A percentile compares a stretch with the other conserved stretches of the same genome.
Evolutionary conservation across 495 filamentous ascomycete genomes (phyloP).

Genomic region (Penicillium crystallinum): DNA sequence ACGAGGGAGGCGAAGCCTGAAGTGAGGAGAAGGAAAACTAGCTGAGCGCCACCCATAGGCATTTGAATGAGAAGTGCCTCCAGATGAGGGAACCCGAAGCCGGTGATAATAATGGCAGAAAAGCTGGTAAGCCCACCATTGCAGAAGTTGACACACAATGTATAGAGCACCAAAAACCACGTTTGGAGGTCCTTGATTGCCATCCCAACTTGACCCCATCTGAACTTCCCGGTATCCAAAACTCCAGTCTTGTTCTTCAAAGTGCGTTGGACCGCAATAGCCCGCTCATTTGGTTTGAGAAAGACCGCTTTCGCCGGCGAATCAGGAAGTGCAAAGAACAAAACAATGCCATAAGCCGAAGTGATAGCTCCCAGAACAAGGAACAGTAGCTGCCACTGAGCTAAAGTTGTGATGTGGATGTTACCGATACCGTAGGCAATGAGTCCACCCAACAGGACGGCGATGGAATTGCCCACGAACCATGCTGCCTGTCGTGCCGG

Average conservation of each 20-base stretch:
- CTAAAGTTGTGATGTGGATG: conserved; percentile 17
- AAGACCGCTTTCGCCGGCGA: conserved; percentile 43
- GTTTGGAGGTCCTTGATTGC: conserved; percentile 49
- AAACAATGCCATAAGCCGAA: conserved; percentile 31
- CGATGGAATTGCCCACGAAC: conserved; percentile 49
- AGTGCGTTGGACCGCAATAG: conserved; percentile 52
- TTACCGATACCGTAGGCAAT: conserved; percentile 42
- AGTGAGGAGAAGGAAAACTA: conserved; percentile 32
- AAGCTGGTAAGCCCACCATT: conserved; percentile 45
- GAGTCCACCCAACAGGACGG: conserved; percentile 42
- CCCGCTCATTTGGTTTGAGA: conserved; percentile 39
- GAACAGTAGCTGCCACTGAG: conserved; percentile 37
- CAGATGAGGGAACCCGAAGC: conserved; percentile 37
- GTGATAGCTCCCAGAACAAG: conserved; percentile 36
- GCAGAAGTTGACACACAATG: conserved; percentile 37
- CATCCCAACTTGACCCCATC: conserved; percentile 50
- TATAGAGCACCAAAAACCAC: conserved; percentile 40
- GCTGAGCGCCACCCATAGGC: conserved; percentile 32
- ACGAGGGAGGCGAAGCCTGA: conserved; percentile 28
- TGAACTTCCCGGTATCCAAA: conserved; percentile 53
- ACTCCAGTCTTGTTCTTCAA: conserved; percentile 55
- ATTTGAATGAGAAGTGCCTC: conserved; percentile 35
- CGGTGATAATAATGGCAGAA: conserved; percentile 34
- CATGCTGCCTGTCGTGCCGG: conserved; percentile 50
- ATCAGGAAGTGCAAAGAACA: conserved; percentile 44